Base-by-base conservation (phyloP, 495 filamentous ascomycete species). In the Hypoxylon lenormandii region DNA sequence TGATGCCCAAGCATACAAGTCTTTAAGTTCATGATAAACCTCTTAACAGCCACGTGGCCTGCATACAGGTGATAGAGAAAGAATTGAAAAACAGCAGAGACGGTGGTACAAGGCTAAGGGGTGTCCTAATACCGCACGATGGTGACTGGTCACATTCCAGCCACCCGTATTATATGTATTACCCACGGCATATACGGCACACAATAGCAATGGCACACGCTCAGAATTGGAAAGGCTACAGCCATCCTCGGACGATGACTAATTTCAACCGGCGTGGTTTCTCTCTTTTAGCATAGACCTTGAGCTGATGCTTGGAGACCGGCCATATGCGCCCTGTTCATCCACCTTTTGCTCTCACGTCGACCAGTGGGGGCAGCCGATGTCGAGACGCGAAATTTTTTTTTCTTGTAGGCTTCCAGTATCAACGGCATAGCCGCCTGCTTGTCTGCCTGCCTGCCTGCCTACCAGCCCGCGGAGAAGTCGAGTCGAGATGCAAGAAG, bases 131-230 rank as follows among this genome's bases (percentile, higher is more conserved):
- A 54, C 45, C 1, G 16, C 51, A 18, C 50, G 36, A 18, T 50
- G 37, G 57, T 71, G 62, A 71, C 51, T 62, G 62, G 58, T 71
- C 62, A 71, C 52, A 71, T 71, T 71, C 57, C 42, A 54, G 58
- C 62, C 40, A 63, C 62, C 40, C 47, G 47, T 50, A 43, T 51
- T 60, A 46, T 56, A 64, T 2, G 21, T 18, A 45, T 51, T 45
- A 45, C 37, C 28, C 12, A 52, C 30, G 46, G 59, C 11, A 52
- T 15, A 46, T 36, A 46, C 18, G 16, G 16, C 16, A 45, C n/a
- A 19, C n/a, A 13, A 40, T 40, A 13, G 37, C 12, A 3, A 28
- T 28, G 7, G 26, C 26, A 28, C 26, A 28, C 26, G 10, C 30
- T 33, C 30, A 33, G 30, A 3, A 33, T 5, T 7, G 30, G 1